phyloP scores from a whole-genome alignment of 176 grass and related monocot genomes.

The Dendrocalamus sinicus region DNA sequence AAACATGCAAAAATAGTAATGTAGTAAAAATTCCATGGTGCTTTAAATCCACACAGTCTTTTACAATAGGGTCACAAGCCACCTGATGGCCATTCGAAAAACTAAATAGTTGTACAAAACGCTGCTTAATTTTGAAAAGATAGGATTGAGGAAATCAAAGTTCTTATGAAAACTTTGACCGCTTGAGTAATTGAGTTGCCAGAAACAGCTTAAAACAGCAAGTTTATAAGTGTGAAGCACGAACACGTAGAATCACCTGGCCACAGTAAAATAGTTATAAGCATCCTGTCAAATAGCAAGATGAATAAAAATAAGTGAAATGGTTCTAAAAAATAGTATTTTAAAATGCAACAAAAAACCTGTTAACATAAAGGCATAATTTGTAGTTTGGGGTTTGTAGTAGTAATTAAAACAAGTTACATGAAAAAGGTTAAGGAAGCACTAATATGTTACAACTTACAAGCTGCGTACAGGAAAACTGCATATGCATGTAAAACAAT shows the following conservation, averaged over 20 bases:
- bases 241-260: constrained; percentile 77
- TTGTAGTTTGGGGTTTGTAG: neutral
- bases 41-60: constrained; percentile 64
- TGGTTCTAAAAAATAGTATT: constrained; percentile 36
- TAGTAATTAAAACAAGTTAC: constrained; percentile 34
- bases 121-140: constrained; percentile 58
- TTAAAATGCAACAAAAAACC: constrained; percentile 35
- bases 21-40: constrained; percentile 24
- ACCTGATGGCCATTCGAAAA: constrained; percentile 48
- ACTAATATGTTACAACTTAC: constrained; percentile 4
- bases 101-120: constrained; percentile 55
- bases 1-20: constrained; percentile 2
- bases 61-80: constrained; percentile 60
- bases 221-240: constrained; percentile 61
- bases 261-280: constrained; percentile 78
- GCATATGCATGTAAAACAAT: constrained; percentile 24
- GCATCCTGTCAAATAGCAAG: constrained; percentile 70
- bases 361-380: constrained; percentile 12
- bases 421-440: neutral
- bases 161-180: constrained; percentile 54
- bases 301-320: constrained; percentile 67
- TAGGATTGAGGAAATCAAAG: constrained; percentile 42
- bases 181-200: constrained; percentile 51
- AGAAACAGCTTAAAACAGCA: constrained; percentile 64
- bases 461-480: neutral